A percentile compares a stretch with the other conserved stretches of the same genome.
phyloP scores from a whole-genome alignment of 2,329 filamentous ascomycete species.

The Ceratocystiopsis brevicomis region DNA sequence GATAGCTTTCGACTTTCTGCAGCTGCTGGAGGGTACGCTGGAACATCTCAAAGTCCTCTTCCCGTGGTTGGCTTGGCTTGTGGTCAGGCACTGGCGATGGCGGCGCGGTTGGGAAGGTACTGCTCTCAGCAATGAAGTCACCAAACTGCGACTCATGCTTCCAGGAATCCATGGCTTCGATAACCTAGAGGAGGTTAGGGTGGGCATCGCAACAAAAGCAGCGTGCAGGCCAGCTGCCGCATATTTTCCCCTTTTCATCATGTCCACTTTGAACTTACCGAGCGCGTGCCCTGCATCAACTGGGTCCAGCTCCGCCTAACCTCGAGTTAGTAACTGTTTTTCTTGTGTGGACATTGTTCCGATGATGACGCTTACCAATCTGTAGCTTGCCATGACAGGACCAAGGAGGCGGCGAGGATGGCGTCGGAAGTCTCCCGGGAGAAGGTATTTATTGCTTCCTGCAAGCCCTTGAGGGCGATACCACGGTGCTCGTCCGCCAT shows the following conservation, averaged over 20 bases:
- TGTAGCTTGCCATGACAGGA: constrained; percentile 88
- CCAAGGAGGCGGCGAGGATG: constrained; percentile 73
- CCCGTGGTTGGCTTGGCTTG: constrained; percentile 41
- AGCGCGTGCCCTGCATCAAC: constrained; percentile 77
- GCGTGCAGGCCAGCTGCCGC: no score
- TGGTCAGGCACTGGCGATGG: constrained; percentile 42
- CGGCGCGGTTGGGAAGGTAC: constrained; percentile 50
- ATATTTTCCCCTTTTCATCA: neutral
- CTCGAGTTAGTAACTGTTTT: neutral
- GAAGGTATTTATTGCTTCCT: constrained; percentile 72
- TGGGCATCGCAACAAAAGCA: no score
- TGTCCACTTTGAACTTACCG: constrained; percentile 35
- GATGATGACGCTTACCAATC: constrained; percentile 52
- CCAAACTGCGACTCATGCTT: constrained; percentile 75
- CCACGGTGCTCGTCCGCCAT: constrained; percentile 80
- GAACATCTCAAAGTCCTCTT: constrained; percentile 52
- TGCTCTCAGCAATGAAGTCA: constrained; percentile 64
- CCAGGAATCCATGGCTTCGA: constrained; percentile 82
- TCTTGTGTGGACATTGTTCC: neutral
- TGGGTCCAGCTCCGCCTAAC: constrained; percentile 79
- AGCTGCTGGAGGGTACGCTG: constrained; percentile 49
- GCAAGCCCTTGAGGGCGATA: constrained; percentile 67
- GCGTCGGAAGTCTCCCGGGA: constrained; percentile 77
- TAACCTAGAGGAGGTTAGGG: constrained; percentile 35
- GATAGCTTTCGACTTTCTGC: constrained; percentile 45